phyloP scores from a whole-genome alignment of 306 rosid species.

The Coriaria nepalensis region DNA sequence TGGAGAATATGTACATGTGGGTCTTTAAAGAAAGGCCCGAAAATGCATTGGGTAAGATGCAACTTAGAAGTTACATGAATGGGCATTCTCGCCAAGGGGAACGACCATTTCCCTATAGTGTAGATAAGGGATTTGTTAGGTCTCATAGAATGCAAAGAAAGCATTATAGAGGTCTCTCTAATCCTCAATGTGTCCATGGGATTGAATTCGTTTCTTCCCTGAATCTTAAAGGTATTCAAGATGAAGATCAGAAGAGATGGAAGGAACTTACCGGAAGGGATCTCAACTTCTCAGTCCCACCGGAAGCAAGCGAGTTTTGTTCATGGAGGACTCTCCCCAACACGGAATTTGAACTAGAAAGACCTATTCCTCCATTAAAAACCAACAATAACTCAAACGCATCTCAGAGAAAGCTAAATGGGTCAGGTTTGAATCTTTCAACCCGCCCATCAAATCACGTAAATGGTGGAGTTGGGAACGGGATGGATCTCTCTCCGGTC shows the following conservation, averaged over 20 bases:
- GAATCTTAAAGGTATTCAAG: constrained; percentile 23
- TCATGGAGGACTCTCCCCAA: constrained; percentile 28
- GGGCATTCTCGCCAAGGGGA: constrained; percentile 33
- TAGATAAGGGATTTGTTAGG: constrained; percentile 23
- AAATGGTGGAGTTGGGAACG: constrained; percentile 12
- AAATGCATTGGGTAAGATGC: constrained; percentile 35
- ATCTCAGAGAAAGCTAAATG: constrained; percentile 21
- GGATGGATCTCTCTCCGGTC: constrained; percentile 18
- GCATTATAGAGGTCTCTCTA: constrained; percentile 32
- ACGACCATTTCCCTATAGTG: constrained; percentile 27
- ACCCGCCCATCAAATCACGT: constrained; percentile 12
- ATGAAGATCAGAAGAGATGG: constrained; percentile 30
- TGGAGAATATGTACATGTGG: constrained; percentile 41
- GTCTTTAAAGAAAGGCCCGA: constrained; percentile 34
- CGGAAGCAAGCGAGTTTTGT: constrained; percentile 25
- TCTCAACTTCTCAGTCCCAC: constrained; percentile 21
- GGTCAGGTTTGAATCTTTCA: constrained; percentile 23
- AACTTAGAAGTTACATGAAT: constrained; percentile 32
- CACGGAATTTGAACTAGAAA: constrained; percentile 28
- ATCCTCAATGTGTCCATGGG: constrained; percentile 32
- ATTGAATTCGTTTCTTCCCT: constrained; percentile 21
- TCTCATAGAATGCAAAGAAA: constrained; percentile 32
- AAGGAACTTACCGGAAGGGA: constrained; percentile 31
- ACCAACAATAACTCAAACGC: constrained; percentile 10
- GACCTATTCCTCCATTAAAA: constrained; percentile 15